Conservation (phyloP, 2,329 filamentous ascomycete genomes). For the Chaetomium olivaceum region DNA sequence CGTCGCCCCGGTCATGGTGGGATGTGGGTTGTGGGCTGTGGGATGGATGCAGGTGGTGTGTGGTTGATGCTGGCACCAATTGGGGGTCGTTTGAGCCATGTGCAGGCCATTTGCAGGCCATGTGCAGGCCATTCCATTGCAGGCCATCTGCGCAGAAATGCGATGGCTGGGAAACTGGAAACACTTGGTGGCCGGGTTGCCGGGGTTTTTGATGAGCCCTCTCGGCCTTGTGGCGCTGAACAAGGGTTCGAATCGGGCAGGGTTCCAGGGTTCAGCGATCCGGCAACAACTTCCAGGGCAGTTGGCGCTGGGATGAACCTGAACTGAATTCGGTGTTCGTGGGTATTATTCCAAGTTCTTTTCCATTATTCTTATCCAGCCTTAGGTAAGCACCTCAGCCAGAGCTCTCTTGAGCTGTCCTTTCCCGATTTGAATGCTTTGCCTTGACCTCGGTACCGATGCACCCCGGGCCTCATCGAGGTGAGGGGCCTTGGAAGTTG, state of each 20-base stretch:
- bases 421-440: not conserved
- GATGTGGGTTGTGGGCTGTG: too few relatives aligned
- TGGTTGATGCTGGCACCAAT: slow-evolving; percentile 8
- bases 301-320: not conserved
- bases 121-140: too few relatives aligned
- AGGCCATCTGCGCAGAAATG: slow-evolving; percentile 22
- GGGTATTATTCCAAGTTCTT: slow-evolving; percentile 5
- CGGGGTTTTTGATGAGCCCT: not conserved
- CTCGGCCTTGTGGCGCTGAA: not conserved
- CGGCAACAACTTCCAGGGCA: not conserved
- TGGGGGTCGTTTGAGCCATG: not conserved
- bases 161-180: slow-evolving; percentile 33
- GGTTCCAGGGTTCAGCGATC: slow-evolving; percentile 2
- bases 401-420: not conserved
- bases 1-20: not conserved
- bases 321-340: not conserved
- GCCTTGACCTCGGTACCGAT: slow-evolving; percentile 6
- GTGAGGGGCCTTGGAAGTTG: too few relatives aligned
- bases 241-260: not conserved
- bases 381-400: not conserved
- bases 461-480: too few relatives aligned
- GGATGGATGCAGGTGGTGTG: not conserved
- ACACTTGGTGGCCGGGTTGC: not conserved
- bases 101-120: too few relatives aligned
- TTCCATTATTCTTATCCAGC: not conserved